Percentiles rank a stretch among this genome's conserved stretches.
These are phyloP conservation scores for Picea mariana DNA, from an alignment of 83 land plant genomes.

Conservation along the genomic window DNA sequence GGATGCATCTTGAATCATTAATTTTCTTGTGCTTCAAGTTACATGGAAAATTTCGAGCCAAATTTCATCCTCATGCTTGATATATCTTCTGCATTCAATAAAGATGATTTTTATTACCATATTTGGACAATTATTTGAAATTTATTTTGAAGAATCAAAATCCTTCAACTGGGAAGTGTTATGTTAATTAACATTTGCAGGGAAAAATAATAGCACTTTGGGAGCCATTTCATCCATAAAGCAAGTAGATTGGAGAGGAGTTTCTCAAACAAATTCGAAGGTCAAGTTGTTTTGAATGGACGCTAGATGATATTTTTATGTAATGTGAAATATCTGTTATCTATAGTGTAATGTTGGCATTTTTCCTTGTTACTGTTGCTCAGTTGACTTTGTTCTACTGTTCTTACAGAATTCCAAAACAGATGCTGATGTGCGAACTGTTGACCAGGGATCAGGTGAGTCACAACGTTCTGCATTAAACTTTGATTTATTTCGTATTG, in stretches of 20 bases:
- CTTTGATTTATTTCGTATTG: background rate
- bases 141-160: background rate
- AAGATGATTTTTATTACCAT: constrained; percentile 7
- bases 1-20: constrained; percentile 24
- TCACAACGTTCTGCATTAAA: background rate
- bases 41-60: constrained; percentile 15
- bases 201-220: constrained; percentile 2
- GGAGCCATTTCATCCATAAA: constrained; percentile 10
- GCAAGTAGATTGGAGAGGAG: background rate
- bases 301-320: background rate
- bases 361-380: background rate
- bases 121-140: background rate
- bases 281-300: background rate
- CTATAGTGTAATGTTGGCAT: background rate
- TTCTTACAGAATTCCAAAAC: background rate
- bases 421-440: constrained; percentile 3
- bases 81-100: constrained; percentile 20
- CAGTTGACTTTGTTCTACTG: background rate
- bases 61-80: constrained; percentile 8
- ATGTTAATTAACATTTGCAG: background rate
- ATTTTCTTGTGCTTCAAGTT: constrained; percentile 19
- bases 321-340: background rate
- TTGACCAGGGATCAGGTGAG: constrained; percentile 7
- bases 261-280: constrained; percentile 11
- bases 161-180: background rate